Base-by-base conservation (phyloP, 768 basidiomycete species). In the Boletus edulis region DNA sequence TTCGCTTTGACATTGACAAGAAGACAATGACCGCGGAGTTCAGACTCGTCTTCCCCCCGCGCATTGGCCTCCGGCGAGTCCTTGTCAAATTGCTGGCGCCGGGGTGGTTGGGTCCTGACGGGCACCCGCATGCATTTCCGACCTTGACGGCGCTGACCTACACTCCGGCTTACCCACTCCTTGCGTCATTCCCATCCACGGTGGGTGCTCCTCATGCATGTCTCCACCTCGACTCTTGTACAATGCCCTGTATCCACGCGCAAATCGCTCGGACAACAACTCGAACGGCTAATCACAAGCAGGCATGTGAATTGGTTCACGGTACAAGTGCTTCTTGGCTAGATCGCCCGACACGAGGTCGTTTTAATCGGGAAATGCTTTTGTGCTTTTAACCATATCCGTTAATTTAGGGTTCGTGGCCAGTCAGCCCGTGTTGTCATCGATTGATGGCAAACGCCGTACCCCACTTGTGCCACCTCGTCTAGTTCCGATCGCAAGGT, bases 401-500 rank as follows among this genome's bases (percentile, higher is more conserved):
- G 65, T 61, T 63, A 54, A 56, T 61, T 70, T 69, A 68, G 66
- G 66, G 68, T 70, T 67, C 55, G 56, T 50, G 38, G 46, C 56
- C 27, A 43, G 52, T 9, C 59, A 42, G 42, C 17, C 37, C 22
- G 51, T 53, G 59, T 31, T 54, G 55, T 61, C 58, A 56, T 57
- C 46, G 44, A 46, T 8, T 56, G 56, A 60, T 68, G 66, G 54
- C 44, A 58, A 57, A 59, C 50, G 52, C 55, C 55, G 62, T 62
- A 57, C 66, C 55, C 60, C 59, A 61, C 54, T 52, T 29, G 27
- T 45, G 43, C 52, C 49, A 53, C 43, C 52, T 37, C 49, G 46
- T 20, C 14, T 45, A 43, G 18, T 41, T 60, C 55, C 52, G 61
- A 53, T 54, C 46, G 22, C 51, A 50, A 52, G 46, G 51, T 51